Conservation (phyloP, 2,329 filamentous ascomycete species). For the Pyrenophora graminea region DNA sequence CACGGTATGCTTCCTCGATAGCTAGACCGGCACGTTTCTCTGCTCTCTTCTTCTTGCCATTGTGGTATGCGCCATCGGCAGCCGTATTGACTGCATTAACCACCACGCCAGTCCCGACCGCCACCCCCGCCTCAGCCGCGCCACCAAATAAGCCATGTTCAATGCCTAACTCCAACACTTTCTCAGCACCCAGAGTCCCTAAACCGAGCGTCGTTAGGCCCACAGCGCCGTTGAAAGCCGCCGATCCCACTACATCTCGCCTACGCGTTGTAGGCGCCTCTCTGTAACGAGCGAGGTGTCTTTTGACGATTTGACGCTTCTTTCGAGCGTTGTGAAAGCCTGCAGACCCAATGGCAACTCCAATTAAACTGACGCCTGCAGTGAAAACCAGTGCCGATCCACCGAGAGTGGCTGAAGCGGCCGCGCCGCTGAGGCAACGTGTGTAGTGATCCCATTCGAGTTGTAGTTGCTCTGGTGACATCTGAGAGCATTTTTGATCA, state of each 20-base stretch:
- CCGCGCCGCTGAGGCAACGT: not conserved
- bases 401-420: not conserved
- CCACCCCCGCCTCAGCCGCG: not conserved
- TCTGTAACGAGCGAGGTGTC: not conserved
- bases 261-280: not conserved
- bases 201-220: not conserved
- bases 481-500: not conserved
- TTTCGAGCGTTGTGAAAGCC: conserved; percentile 4
- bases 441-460: conserved; percentile 6
- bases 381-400: not conserved
- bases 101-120: not conserved
- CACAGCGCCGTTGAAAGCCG: not conserved
- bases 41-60: not conserved
- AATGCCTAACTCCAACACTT: not conserved
- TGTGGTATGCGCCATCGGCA: conserved; percentile 1
- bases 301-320: not conserved
- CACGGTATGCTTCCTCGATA: not conserved
- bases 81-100: not conserved
- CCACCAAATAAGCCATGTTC: not conserved
- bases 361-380: not conserved
- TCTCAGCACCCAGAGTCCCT: conserved; percentile 1
- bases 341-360: conserved; percentile 2
- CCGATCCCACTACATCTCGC: conserved; percentile 1
- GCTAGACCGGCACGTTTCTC: not conserved
- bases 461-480: not conserved